Base-by-base conservation (phyloP, 805 yeast species). In the Metschnikowia aberdeeniae region DNA sequence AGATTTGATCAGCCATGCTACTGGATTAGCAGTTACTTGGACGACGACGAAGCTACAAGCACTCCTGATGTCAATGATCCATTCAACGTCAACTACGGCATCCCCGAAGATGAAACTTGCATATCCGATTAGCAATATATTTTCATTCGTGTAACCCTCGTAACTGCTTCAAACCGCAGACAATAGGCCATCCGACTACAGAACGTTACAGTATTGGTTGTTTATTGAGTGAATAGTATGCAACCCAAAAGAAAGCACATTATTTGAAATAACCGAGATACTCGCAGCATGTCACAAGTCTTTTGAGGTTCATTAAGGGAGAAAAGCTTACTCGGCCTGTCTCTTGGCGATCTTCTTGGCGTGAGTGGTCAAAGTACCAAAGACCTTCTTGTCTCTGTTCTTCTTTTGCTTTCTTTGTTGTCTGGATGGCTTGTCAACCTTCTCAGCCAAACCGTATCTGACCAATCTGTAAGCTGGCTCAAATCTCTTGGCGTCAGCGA, bases 341-440 rank as follows among this genome's bases (percentile, higher is more conserved):
- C 95, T 86, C 77, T 80, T 86, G 72, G 92, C 92, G 71, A 83
- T 81, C 76, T 78, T 84, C 82, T 89, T 90, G 76, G 96, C 95
- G 76, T 84, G 86, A 76, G 87, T 82, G 75, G 81, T 85, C 70
- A 90, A 95, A 68, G 99, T 93, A 85, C 99, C 99, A 70, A 92
- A 89, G 85, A 88, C 76, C 87, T 93, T 93, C 89, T 86, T 84
- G 71, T 86, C 96, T 83, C 97, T 89, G 96, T 93, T 93, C 90
- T 93, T 92, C 89, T 86, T 89, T 83, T 92, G 98, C 80, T 93
- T 93, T 84, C 99, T 89, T 83, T 93, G 99, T 82, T 90, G 97
- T 89, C 98, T 90, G 67, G 97, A 89, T 66, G 96, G 81, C 82
- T 89, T 89, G 78, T 92, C 97, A 68, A 85, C 90, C 84, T 88